Evolutionary conservation across 2,329 filamentous ascomycete species (phyloP), one percentile per base, ranked within the genome.

Genomic region (Paraphoma chrysanthemicola): DNA sequence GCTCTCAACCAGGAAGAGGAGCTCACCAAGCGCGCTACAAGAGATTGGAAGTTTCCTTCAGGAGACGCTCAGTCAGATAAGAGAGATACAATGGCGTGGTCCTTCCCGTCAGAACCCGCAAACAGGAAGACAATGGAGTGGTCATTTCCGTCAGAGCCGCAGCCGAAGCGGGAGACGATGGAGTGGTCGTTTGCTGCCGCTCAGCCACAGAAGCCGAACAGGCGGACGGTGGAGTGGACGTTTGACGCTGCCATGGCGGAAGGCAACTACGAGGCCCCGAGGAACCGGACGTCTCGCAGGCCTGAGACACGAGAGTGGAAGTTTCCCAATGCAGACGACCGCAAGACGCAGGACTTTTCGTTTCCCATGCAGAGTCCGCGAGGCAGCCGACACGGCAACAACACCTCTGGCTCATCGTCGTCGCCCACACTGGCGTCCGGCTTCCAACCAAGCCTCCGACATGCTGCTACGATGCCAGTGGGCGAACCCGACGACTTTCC

Each of bases 41-140:
- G 81, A 73, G 82, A 85, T 33, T 87, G 84, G 84, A 84, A 80
- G 11, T 86, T 86, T 58, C 82, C 83, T 1, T 30, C 30, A 5
- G 17, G 14, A 10, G 31, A 48, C 10, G 41, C 23, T 17, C 10
- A 14, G 4, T 45, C 38, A 55, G 66, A 57, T 42, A 73, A 46
- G 46, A 31, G 54, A 48, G 31, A 48, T n/a, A 54, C 44, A 6
- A 48, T 60, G 36, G 54, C 51, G 71, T 76, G 72, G 72, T 72
- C 67, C 16, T 62, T 69, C 30, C 61, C 64, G 18, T 18, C 56
- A 5, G 57, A 60, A 44, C 52, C 56, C 14, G 58, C 68, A 11
- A 71, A 79, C 68, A 78, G 80, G n/a, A 75, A 74, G 8, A 82
- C 80, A 0, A 82, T 82, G 76, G 82, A 85, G 30, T 87, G 84